Evolutionary conservation across 2,329 filamentous ascomycete species (phyloP), one percentile per base, ranked within the genome.

Genomic region (Epichloe aotearoae): DNA sequence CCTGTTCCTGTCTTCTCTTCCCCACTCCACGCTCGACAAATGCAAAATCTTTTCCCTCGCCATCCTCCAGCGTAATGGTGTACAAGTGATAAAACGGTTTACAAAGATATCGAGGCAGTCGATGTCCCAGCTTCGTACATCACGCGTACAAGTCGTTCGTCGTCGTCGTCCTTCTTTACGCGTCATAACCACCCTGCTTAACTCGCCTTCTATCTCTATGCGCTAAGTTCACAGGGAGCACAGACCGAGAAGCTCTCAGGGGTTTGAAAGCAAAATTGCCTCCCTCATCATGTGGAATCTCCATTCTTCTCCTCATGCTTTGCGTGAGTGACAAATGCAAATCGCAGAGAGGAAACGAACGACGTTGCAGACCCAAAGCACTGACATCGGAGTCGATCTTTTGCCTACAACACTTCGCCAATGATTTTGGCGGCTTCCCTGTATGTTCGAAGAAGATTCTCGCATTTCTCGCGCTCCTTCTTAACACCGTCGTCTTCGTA

Each of bases 401-500:
- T 30, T 30, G 30, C 30, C 4, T 84, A 90, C 71, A 95, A 73
- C 53, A 98, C 93, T 71, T 98, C 93, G 54, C 93, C 89, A 56
- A 98, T 91, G 66, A 98, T 98, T 77, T 94, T 96, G 55, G 91
- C 89, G 19, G 93, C 93, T 73, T 98, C 93, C 63, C 89, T 89
- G 73, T 98, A 98, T 19, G 93, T 98, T 65, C 86, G 83, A 55
- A 97, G 79, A 57, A 98, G 75, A 67, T 89, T 93, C 75, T 98
- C 93, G 70, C 93, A 98, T 77, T 98, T 98, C 73, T 97, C 91
- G 55, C 91, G 82, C 72, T 97, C 91, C 63, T 89, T 90, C 77
- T 97, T 96, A 65, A 98, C 91, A 20, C 82, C 88, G 64, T 98
- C 93, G 63, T 98, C 93, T 68, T 98, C 93, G 69, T 98, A 97